These are phyloP conservation scores for Dendrobium nobile DNA, from an alignment of 106 monocot genomes.

Conservation along the genomic window DNA sequence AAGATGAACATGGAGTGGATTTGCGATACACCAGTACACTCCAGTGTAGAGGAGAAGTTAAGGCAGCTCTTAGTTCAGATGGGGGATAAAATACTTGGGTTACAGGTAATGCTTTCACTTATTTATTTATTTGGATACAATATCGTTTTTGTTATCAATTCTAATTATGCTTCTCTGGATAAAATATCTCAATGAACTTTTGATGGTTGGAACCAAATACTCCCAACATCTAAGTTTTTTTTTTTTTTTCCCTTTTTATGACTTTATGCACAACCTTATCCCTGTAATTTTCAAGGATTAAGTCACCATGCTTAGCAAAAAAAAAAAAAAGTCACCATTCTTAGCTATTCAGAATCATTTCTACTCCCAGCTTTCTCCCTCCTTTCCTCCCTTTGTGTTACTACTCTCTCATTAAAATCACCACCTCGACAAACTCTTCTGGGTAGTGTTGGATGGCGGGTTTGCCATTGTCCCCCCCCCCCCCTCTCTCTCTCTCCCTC, in stretches of 20 bases:
- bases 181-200: not conserved
- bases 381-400: not conserved
- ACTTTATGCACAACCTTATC: not conserved
- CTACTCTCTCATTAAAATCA: not conserved
- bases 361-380: not conserved
- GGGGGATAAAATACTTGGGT: slow-evolving; percentile 83
- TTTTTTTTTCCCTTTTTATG: not conserved
- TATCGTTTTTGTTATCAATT: not conserved
- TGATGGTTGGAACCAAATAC: not conserved
- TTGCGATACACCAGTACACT: slow-evolving; percentile 63
- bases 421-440: not conserved
- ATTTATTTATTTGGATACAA: not conserved
- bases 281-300: not conserved
- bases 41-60: slow-evolving; percentile 81
- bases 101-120: slow-evolving; percentile 49
- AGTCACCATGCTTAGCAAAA: not conserved
- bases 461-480: not conserved
- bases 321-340: not conserved
- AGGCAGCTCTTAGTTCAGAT: slow-evolving; percentile 61
- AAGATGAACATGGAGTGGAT: slow-evolving; percentile 45
- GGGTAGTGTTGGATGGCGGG: not conserved
- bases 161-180: not conserved
- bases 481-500: no score
- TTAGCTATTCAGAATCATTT: not conserved
- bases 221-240: not conserved